phyloP scores from a whole-genome alignment of 2,329 filamentous ascomycete species.

The Fusarium sp. region DNA sequence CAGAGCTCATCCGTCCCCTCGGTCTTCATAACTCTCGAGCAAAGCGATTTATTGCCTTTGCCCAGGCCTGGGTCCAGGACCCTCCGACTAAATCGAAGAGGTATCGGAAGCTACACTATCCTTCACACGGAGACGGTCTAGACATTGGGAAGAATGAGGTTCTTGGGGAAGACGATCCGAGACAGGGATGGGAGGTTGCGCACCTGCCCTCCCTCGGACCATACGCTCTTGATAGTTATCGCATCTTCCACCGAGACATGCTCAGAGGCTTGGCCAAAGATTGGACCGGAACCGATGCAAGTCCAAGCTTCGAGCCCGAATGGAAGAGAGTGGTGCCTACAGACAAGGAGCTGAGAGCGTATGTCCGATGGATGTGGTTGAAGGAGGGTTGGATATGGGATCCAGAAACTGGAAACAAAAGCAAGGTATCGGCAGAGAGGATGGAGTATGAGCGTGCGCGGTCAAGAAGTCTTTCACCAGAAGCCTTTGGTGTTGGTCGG shows the following conservation, averaged over 20 bases:
- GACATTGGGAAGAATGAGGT: conserved; percentile 26
- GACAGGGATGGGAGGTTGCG: conserved; percentile 34
- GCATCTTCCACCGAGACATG: conserved; percentile 36
- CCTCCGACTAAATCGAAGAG: conserved; percentile 14
- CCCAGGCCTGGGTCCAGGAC: conserved; percentile 20
- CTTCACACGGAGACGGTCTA: conserved; percentile 7
- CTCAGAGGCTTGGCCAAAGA: conserved; percentile 9
- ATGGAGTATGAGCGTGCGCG: not conserved
- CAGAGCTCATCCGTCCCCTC: conserved; percentile 27
- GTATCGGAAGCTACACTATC: conserved; percentile 36
- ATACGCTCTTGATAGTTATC: conserved; percentile 37
- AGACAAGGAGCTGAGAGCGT: conserved; percentile 36
- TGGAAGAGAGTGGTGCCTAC: conserved; percentile 35
- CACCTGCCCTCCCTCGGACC: conserved; percentile 34
- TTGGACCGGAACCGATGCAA: not conserved
- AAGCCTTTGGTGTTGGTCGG: not conserved
- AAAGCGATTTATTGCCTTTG: conserved; percentile 29
- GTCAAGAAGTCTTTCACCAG: conserved; percentile 10
- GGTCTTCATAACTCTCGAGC: conserved; percentile 36
- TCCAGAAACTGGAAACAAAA: conserved; percentile 21
- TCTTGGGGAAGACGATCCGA: conserved; percentile 17
- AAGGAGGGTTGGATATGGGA: conserved; percentile 37
- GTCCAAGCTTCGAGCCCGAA: conserved; percentile 18
- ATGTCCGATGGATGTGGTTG: conserved; percentile 39
- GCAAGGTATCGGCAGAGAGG: not conserved